Base-by-base conservation (phyloP, 202 grass and related monocot species). In the Brachypodium distachyon region DNA sequence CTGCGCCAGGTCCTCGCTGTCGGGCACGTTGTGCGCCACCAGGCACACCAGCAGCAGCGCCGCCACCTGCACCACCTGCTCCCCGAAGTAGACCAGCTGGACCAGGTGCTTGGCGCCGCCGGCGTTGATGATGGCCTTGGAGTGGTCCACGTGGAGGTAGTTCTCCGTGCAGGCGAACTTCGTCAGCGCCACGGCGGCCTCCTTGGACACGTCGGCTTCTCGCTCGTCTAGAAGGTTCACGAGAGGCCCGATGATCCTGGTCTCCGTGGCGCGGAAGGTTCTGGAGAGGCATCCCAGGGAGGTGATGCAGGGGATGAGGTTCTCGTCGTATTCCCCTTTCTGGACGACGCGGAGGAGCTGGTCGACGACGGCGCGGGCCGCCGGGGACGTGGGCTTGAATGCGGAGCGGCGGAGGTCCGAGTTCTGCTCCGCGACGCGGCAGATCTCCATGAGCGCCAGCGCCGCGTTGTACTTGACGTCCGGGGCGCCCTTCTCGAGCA, bases 221-320 rank as follows among this genome's bases (percentile, higher is more conserved):
- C 86, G 76, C 32, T 94, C 95, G 39, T 94, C 95, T 10, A 94
- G 91, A 11, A 98, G 72, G 55, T 73, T 63, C 33, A 98, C 95
- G 34, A 98, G 67, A 14, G 95, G 95, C 2, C 82, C 85, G 16
- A 98, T 87, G 69, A 98, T 83, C 48, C 95, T 60, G 2, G 85
- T 98, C 78, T 98, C 95, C 3, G 95, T 92, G 9, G 95, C 95
- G 3, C 95, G 82, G 81, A 98, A 98, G 6, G 89, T 98, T 49
- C 95, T 82, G 0, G 95, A 98, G 39, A 98, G 64, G 84, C 95
- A 98, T 0, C 95, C 95, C 19, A 98, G 42, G 7, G 87, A 80
- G 0, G 67, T 78, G 23, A 95, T 90, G 77, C 95, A 92, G n/a
- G 95, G 91, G 3, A 98, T 73, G 4, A 98, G 86, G 39, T 94